Conservation (phyloP, 495 filamentous ascomycete genomes). For the Wilcoxina mikolae region DNA sequence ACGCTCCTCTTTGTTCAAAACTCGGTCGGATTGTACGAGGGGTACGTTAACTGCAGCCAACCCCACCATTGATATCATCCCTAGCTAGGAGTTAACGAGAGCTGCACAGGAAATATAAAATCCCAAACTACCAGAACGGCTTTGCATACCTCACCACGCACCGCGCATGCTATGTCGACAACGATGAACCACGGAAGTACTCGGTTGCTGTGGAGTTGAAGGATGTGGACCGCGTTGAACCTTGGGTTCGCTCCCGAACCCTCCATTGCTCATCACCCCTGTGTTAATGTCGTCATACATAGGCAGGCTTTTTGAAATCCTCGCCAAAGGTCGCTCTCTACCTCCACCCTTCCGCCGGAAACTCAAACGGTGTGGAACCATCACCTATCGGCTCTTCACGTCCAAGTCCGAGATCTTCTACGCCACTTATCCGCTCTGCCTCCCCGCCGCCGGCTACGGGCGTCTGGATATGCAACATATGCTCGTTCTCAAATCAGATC, state of each 20-base stretch:
- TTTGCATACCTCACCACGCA: conserved; percentile 94
- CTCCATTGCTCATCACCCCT: conserved; percentile 1
- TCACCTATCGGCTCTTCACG: conserved; percentile 31
- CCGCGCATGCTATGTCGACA: conserved; percentile 86
- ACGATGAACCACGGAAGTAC: conserved; percentile 69
- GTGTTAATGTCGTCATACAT: conserved; percentile 1
- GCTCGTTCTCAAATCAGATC: conserved; percentile 89
- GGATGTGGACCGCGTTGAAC: conserved; percentile 79
- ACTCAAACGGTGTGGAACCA: conserved; percentile 21
- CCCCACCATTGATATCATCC: conserved; percentile 4
- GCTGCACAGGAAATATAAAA: conserved; percentile 67
- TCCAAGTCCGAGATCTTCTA: conserved; percentile 36
- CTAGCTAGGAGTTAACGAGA: neutral
- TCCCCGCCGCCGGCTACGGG: conserved; percentile 41
- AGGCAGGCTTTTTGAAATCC: conserved; percentile 91
- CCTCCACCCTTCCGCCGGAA: conserved; percentile 50
- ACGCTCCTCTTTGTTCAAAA: conserved; percentile 87
- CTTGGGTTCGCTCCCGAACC: conserved; percentile 47
- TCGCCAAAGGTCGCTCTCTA: conserved; percentile 84
- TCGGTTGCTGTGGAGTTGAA: conserved; percentile 78
- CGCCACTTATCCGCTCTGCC: conserved; percentile 36
- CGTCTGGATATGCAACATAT: conserved; percentile 97
- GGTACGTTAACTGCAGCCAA: conserved; percentile 54
- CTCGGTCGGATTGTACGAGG: conserved; percentile 92
- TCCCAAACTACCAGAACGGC: conserved; percentile 86